Base-by-base conservation (phyloP, 2,329 filamentous ascomycete genomes). In the Sporothrix protearum region DNA sequence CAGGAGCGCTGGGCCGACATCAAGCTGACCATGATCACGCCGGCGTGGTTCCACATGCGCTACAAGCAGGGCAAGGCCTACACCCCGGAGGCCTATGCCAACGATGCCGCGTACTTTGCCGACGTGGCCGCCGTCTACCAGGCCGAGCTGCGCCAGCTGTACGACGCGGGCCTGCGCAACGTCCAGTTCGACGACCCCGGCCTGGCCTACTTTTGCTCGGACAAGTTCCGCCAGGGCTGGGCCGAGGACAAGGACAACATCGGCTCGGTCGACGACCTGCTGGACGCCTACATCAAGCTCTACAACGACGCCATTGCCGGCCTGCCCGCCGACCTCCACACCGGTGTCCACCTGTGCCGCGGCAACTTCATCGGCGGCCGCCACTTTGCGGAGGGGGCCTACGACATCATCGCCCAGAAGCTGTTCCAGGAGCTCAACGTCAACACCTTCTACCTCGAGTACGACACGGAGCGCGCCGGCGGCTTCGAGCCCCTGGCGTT, bases 211-310 rank as follows among this genome's bases (percentile, higher is more conserved):
- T 92, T 92, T 79, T 92, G 89, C 81, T 89, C 87, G 4, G 86
- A 90, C 42, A 87, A 87, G 74, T 91, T 91, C 87, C 81, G 89
- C n/a, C 80, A 83, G 69, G 87, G 87, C 39, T 88, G 90, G 87
- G 86, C 87, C 70, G 85, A 86, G 16, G 91, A 83, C 71, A 77
- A 84, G 81, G 83, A 85, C 71, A 84, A 85, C 28, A 89, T 91
- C 74, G 82, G 85, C 53, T 84, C 88, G 16, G 84, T 89, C 9
- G 88, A 91, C 51, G 86, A 87, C 73, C 85, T 92, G 74, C 85
- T 93, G 69, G 87, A 91, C 75, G 84, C 87, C 39, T 93, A 93
- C 78, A 87, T 93, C 79, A 86, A 87, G 78, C 87, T 91, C 76
- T 92, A 93, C 83, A 93, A 93, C 78, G 88, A 91, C 78, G 89